These are phyloP conservation scores for Phytophthora podocarpi DNA, from an alignment of 352 stramenopile species.

Conservation along the genomic window DNA sequence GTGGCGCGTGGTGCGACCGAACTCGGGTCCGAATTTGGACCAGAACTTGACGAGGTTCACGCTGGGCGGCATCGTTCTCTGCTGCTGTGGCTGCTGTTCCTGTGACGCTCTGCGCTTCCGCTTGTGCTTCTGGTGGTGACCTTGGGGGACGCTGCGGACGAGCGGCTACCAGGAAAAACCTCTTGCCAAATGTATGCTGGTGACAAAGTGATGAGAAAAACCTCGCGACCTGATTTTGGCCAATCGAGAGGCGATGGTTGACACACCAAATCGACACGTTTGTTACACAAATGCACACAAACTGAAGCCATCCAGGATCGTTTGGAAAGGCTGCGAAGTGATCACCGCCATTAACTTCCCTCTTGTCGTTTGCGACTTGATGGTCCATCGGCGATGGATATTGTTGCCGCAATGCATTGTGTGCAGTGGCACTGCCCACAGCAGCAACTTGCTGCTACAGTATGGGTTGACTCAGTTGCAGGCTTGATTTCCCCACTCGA, in stretches of 20 bases:
- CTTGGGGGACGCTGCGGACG: slow-evolving; percentile 3
- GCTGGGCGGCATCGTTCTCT: slow-evolving; percentile 46
- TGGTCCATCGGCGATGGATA: too few relatives aligned
- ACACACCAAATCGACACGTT: too few relatives aligned
- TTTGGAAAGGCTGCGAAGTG: neutral
- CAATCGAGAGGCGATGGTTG: too few relatives aligned
- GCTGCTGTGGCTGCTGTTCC: slow-evolving; percentile 14
- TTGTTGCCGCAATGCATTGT: neutral
- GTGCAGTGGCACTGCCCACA: slow-evolving; percentile 16
- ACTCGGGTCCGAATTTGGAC: slow-evolving; percentile 69
- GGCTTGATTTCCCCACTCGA: too few relatives aligned
- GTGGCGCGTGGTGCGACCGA: slow-evolving; percentile 68
- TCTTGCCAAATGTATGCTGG: slow-evolving; percentile 24
- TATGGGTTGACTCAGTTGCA: slow-evolving; percentile 22
- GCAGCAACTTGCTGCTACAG: too few relatives aligned
- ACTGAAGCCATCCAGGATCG: slow-evolving; percentile 1
- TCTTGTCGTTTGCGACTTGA: too few relatives aligned
- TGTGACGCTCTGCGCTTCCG: slow-evolving; percentile 12
- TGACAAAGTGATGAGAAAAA: slow-evolving; percentile 12
- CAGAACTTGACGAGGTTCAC: slow-evolving; percentile 72
- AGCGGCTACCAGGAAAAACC: slow-evolving; percentile 43
- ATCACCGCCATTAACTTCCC: slow-evolving; percentile 3
- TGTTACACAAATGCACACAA: neutral
- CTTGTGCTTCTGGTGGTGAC: slow-evolving; percentile 35
- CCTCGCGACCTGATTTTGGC: neutral